phyloP scores from a whole-genome alignment of 164 flowering plant species.

The Aristolochia californica region DNA sequence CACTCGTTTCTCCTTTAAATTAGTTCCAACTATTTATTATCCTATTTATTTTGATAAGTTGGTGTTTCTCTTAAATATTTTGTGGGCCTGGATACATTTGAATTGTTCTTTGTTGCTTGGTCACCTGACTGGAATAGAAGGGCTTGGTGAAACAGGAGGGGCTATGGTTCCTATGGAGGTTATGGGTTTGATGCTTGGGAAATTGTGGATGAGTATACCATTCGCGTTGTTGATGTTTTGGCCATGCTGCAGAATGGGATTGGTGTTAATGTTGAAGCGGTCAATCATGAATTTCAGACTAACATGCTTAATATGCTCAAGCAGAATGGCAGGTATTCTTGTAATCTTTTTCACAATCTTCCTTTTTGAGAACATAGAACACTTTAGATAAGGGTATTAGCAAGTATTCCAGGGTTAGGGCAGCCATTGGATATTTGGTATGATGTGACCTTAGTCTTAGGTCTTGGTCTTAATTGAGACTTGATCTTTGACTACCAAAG shows the following conservation, averaged over 20 bases:
- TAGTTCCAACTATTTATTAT: neutral
- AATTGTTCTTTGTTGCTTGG: neutral
- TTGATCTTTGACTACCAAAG: too few species aligned
- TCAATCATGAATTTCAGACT: conserved; percentile 95
- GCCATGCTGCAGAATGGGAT: conserved; percentile 99
- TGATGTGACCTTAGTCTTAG: too few species aligned
- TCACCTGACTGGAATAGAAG: neutral
- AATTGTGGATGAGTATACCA: conserved; percentile 95
- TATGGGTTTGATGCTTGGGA: conserved; percentile 97
- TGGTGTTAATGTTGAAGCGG: conserved; percentile 98
- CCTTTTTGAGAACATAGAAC: too few species aligned
- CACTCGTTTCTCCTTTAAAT: neutral
- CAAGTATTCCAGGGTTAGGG: too few species aligned
- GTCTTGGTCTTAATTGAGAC: too few species aligned
- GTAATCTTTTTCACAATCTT: neutral
- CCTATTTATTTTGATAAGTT: neutral
- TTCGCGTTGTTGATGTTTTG: conserved; percentile 95
- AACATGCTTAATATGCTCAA: conserved; percentile 99
- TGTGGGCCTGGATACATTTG: neutral
- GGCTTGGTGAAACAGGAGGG: conserved; percentile 45
- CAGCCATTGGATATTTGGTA: too few species aligned
- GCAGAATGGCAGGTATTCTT: conserved; percentile 84
- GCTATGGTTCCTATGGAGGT: conserved; percentile 99
- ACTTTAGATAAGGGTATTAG: too few species aligned
- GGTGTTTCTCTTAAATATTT: neutral